These are phyloP conservation scores for Metarhizium anisopliae DNA, from an alignment of 2,329 filamentous ascomycete genomes.

Conservation along the genomic window DNA sequence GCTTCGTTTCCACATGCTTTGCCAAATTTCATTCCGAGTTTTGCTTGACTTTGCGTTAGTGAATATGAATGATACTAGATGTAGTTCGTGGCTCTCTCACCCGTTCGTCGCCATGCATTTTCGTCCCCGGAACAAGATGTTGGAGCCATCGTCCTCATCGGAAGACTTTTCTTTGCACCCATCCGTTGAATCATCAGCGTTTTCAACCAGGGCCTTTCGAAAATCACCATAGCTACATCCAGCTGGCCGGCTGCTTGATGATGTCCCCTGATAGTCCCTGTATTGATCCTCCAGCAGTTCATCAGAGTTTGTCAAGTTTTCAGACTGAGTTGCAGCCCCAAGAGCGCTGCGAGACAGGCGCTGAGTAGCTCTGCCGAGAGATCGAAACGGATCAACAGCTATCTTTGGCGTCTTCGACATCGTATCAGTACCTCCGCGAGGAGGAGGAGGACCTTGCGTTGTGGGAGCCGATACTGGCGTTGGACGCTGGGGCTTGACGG, in stretches of 20 bases:
- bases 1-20: conserved; percentile 42
- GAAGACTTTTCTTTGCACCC: conserved; percentile 16
- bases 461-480: background rate
- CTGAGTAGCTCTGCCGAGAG: conserved; percentile 9
- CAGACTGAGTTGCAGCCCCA: conserved; percentile 24
- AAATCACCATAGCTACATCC: conserved; percentile 19
- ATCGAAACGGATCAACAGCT: conserved; percentile 14
- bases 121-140: conserved; percentile 29
- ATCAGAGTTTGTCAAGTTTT: conserved; percentile 17
- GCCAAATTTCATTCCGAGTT: conserved; percentile 36
- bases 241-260: conserved; percentile 14
- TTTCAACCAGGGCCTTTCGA: conserved; percentile 13
- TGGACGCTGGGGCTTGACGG: conserved; percentile 15
- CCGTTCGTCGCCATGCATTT: conserved; percentile 16
- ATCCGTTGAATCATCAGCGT: conserved; percentile 2
- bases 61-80: background rate
- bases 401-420: conserved; percentile 1
- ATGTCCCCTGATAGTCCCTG: conserved; percentile 13
- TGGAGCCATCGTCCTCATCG: conserved; percentile 25
- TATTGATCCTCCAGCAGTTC: conserved; percentile 13
- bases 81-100: conserved; percentile 18
- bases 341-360: conserved; percentile 13
- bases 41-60: conserved; percentile 19
- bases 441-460: background rate
- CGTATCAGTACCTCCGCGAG: conserved; percentile 3